A percentile compares a stretch with the other conserved stretches of the same genome.
These are phyloP conservation scores for Fusarium lateritium DNA, from an alignment of 2,329 filamentous ascomycete species.

Conservation along the genomic window DNA sequence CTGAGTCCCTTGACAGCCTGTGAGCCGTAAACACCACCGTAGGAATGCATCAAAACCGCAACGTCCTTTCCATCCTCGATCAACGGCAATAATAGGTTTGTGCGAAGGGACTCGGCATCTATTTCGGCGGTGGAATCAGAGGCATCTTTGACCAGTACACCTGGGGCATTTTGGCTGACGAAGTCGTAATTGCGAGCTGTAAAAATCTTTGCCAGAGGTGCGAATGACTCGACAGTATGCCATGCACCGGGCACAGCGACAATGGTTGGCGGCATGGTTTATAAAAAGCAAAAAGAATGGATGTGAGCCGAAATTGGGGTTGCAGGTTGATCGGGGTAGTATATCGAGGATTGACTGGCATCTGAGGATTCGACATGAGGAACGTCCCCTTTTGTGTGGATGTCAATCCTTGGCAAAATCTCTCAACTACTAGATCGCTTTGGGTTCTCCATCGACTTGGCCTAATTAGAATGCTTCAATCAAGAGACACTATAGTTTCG, in stretches of 20 bases:
- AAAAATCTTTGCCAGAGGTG: slow-evolving; percentile 11
- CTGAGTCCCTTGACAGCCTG: slow-evolving; percentile 35
- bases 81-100: slow-evolving; percentile 17
- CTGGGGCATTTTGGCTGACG: slow-evolving; percentile 20
- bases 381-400: no score
- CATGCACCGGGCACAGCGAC: slow-evolving; percentile 41
- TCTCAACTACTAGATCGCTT: no score
- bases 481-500: no score
- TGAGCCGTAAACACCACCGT: slow-evolving; percentile 38
- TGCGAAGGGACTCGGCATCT: slow-evolving; percentile 18
- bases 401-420: no score
- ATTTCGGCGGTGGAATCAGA: neutral
- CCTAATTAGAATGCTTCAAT: no score
- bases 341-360: no score
- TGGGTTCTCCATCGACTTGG: no score
- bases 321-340: no score
- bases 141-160: slow-evolving; percentile 3
- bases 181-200: slow-evolving; percentile 2
- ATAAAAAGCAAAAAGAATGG: neutral
- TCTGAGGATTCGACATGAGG: no score
- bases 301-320: neutral
- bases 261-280: slow-evolving; percentile 29
- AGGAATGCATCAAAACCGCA: slow-evolving; percentile 45
- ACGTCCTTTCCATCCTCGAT: slow-evolving; percentile 40
- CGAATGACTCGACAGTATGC: slow-evolving; percentile 28